A percentile compares a stretch with the other conserved stretches of the same genome.
phyloP scores from a whole-genome alignment of 148 eudicot species.

The Mesembryanthemum crystallinum region DNA sequence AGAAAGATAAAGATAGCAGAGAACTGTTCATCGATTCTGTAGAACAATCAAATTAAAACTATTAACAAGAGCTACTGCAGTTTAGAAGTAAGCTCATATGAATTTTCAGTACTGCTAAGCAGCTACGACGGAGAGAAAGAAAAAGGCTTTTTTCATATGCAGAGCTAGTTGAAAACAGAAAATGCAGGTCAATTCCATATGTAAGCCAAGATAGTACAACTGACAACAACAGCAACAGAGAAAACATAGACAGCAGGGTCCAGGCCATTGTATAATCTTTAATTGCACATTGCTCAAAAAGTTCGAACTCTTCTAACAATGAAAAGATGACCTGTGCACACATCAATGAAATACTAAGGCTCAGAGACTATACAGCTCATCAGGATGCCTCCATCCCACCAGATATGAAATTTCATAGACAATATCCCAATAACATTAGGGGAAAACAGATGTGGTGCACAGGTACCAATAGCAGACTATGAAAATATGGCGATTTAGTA shows the following conservation, averaged over 20 bases:
- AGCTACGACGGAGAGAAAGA: neutral
- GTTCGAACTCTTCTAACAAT: conserved; percentile 13
- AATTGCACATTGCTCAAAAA: conserved; percentile 24
- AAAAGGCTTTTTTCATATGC: neutral
- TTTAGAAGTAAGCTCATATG: neutral
- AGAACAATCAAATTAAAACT: no score
- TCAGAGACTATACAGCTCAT: conserved; percentile 30
- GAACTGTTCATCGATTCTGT: neutral
- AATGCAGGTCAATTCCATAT: neutral
- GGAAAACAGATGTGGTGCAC: conserved; percentile 27
- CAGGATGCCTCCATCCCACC: conserved; percentile 39
- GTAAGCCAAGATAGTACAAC: neutral
- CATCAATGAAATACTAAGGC: conserved; percentile 13
- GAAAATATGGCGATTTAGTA: conserved; percentile 15
- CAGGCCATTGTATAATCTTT: conserved; percentile 24
- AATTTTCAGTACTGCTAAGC: neutral
- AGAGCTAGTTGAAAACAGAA: conserved; percentile 6
- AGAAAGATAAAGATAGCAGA: neutral
- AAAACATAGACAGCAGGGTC: conserved; percentile 6
- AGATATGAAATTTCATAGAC: conserved; percentile 41
- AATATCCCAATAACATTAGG: conserved; percentile 17
- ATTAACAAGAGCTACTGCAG: no score
- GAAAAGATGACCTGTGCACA: conserved; percentile 29
- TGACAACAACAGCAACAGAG: neutral
- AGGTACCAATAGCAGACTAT: conserved; percentile 26